Percentiles rank a stretch among this genome's conserved stretches.
phyloP scores from a whole-genome alignment of 495 filamentous ascomycete species.

The Aspergillus diversus region DNA sequence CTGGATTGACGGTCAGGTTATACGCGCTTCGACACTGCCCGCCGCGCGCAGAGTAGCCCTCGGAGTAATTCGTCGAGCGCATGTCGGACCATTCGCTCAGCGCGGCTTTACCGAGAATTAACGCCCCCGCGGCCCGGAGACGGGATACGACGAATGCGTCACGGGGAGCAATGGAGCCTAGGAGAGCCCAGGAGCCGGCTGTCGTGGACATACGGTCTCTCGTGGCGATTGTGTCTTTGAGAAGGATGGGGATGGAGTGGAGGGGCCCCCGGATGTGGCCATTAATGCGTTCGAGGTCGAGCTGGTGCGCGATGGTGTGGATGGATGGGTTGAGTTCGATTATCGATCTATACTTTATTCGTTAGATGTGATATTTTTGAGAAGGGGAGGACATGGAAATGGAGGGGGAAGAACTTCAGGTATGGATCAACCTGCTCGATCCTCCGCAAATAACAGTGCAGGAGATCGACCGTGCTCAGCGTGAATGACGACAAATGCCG shows the following conservation, averaged over 20 bases:
- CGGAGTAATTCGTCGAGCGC: constrained; percentile 70
- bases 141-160: constrained; percentile 64
- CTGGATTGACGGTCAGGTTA: constrained; percentile 71
- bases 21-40: constrained; percentile 69
- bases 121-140: constrained; percentile 66
- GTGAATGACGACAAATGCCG: constrained; percentile 38
- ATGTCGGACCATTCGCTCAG: constrained; percentile 77
- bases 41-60: constrained; percentile 68
- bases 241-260: constrained; percentile 73
- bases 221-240: constrained; percentile 78
- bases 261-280: constrained; percentile 62
- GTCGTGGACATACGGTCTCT: constrained; percentile 73
- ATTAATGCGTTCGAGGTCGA: constrained; percentile 60
- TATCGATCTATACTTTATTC: neutral
- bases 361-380: neutral
- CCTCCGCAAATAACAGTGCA: constrained; percentile 57
- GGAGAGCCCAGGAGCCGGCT: constrained; percentile 59
- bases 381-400: neutral
- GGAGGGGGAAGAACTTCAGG: constrained; percentile 53
- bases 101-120: constrained; percentile 70
- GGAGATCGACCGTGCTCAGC: constrained; percentile 53
- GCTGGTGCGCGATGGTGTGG: constrained; percentile 55
- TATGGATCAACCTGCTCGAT: constrained; percentile 58
- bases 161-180: constrained; percentile 66
- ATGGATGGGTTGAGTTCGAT: constrained; percentile 64